A percentile compares a stretch with the other conserved stretches of the same genome.
Evolutionary conservation across 345 rosid species (phyloP).

Genomic region (Murraya koenigii): DNA sequence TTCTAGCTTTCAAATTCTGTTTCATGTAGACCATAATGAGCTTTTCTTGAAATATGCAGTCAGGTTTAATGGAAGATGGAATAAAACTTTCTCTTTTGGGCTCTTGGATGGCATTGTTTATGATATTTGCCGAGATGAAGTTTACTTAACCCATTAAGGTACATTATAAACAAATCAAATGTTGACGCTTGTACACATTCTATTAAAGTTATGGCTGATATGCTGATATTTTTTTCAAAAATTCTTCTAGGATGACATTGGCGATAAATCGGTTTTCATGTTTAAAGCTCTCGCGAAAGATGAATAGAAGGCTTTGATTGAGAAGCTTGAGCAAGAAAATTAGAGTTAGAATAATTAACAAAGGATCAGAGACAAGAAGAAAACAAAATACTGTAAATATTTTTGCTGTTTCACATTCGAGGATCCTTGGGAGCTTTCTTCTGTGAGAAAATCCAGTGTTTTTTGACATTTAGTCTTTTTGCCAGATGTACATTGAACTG

Average conservation of each 20-base stretch:
- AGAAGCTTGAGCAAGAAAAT: slow-evolving; percentile 62
- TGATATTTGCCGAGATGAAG: slow-evolving; percentile 87
- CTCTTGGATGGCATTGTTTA: slow-evolving; percentile 78
- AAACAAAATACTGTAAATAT: background rate
- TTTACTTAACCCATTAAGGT: slow-evolving; percentile 95
- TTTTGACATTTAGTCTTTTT: too few species aligned
- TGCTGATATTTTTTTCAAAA: slow-evolving; percentile 23
- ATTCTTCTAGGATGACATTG: slow-evolving; percentile 73
- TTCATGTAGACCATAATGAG: slow-evolving; percentile 4
- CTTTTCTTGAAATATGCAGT: slow-evolving; percentile 41
- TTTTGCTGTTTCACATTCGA: background rate
- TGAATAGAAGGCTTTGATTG: slow-evolving; percentile 62
- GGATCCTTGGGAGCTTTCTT: too few species aligned
- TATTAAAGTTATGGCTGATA: background rate
- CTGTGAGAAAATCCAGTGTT: too few species aligned
- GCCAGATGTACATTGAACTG: too few species aligned
- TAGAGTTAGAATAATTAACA: slow-evolving; percentile 14
- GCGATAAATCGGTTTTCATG: slow-evolving; percentile 89
- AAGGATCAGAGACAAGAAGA: background rate
- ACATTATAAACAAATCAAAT: slow-evolving; percentile 1
- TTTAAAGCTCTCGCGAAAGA: slow-evolving; percentile 75
- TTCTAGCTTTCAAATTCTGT: background rate
- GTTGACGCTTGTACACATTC: background rate
- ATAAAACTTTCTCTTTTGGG: slow-evolving; percentile 63
- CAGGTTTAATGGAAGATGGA: slow-evolving; percentile 76